A percentile compares a stretch with the other conserved stretches of the same genome.
Evolutionary conservation across 306 rosid genomes (phyloP).

Genomic region (Luffa acutangula): DNA sequence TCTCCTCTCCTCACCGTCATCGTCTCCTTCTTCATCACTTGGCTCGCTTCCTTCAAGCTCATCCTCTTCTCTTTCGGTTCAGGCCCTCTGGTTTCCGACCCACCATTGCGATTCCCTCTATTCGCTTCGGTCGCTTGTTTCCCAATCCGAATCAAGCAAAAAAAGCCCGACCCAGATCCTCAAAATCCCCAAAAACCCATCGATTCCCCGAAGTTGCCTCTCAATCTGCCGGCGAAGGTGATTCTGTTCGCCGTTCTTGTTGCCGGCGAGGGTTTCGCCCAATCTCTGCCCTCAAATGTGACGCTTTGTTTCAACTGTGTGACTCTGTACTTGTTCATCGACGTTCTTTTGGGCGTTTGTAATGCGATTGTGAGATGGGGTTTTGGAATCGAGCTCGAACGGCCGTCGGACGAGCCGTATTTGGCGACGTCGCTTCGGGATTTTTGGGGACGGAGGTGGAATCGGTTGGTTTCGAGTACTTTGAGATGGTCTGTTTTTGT

Average conservation of each 20-base stretch:
- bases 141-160: slow-evolving; percentile 13
- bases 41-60: slow-evolving; percentile 30
- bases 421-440: too few relatives aligned
- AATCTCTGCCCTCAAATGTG: background rate
- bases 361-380: too few relatives aligned
- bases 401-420: too few relatives aligned
- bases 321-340: slow-evolving; percentile 8
- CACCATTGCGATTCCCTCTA: slow-evolving; percentile 10
- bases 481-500: too few relatives aligned
- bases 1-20: slow-evolving; percentile 19
- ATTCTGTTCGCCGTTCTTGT: background rate
- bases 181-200: background rate
- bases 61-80: slow-evolving; percentile 17
- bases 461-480: too few relatives aligned
- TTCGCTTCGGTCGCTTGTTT: slow-evolving; percentile 15
- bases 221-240: slow-evolving; percentile 13
- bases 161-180: background rate
- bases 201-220: slow-evolving; percentile 11
- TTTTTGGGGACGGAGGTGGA: too few relatives aligned
- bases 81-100: too few relatives aligned
- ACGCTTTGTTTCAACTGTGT: background rate
- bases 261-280: background rate
- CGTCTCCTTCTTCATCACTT: slow-evolving; percentile 19
- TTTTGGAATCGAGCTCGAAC: too few relatives aligned
- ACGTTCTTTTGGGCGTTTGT: too few relatives aligned